Base-by-base conservation (phyloP, 768 basidiomycete genomes). In the Pleurotus tuoliensis region DNA sequence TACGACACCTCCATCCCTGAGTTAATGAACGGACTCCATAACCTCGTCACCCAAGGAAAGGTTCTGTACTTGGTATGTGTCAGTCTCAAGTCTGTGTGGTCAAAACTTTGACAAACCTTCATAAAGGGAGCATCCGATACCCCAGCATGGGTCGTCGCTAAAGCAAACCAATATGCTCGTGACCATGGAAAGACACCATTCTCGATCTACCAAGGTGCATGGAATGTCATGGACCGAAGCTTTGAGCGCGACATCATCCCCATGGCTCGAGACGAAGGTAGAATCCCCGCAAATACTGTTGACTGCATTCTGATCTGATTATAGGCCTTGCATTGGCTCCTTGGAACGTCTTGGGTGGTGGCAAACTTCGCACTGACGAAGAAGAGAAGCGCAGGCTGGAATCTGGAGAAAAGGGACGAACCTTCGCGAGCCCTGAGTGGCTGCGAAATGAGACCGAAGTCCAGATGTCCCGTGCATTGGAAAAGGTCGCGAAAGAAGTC, bases 331-430 rank as follows among this genome's bases (percentile, higher is more conserved):
- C 72, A 0, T 65, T 72, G 0, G 69, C 71, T 0, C 71, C 70
- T 2, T 73, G 70, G 70, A 63, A 65, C n/a, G 71, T 71, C 2
- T 60, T 72, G 11, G 73, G 66, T 5, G 65, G 53, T 9, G 71
- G 73, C 59, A 85, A 83, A 58, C 72, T 88, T n/a, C 69, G 81
- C 43, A 86, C 84, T 0, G 69, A 76, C 13, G 87, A 80, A 12
- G 69, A 73, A 52, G 72, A 73, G 45, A 64, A 67, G 30, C 56
- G 56, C 15, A 61, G 68, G 0, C 58, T 57, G 6, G 47, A 66
- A 22, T 64, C 66, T 3, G 71, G 71, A 5, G 77, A 80, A 58
- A 70, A 71, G 0, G 80, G 80, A 1, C 76, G 79, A 0, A 65
- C 43, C 5, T 34, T 71, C 0, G 55, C 61, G 3, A 57, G 61